Conservation (phyloP, 2,329 filamentous ascomycete species). For the Fusarium decemcellulare region DNA sequence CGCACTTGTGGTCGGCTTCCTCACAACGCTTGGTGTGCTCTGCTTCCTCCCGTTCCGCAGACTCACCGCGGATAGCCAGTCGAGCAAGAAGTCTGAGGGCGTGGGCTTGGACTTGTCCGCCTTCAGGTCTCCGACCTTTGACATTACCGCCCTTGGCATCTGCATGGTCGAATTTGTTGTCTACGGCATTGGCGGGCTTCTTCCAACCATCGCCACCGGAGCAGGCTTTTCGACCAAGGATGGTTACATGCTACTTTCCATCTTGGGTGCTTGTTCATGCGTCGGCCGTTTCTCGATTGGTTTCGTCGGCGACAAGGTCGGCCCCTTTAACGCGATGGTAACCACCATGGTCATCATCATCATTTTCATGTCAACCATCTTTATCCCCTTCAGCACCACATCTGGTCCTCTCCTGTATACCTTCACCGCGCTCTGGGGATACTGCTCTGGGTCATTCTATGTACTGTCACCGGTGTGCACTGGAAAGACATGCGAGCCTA, state of each 20-base stretch:
- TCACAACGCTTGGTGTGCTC: slow-evolving; percentile 44
- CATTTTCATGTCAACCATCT: slow-evolving; percentile 55
- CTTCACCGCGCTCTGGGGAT: slow-evolving; percentile 61
- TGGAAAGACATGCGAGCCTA: slow-evolving; percentile 59
- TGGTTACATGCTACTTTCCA: slow-evolving; percentile 59
- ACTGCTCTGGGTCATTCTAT: slow-evolving; percentile 63
- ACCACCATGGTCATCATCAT: slow-evolving; percentile 48
- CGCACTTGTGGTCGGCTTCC: slow-evolving; percentile 44
- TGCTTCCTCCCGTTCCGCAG: slow-evolving; percentile 52
- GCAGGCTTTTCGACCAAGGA: slow-evolving; percentile 50
- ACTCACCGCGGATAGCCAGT: slow-evolving; percentile 9
- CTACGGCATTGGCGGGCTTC: slow-evolving; percentile 60
- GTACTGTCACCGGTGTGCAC: slow-evolving; percentile 59
- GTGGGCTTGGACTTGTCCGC: slow-evolving; percentile 52
- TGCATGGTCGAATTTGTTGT: slow-evolving; percentile 63
- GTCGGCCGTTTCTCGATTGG: slow-evolving; percentile 60
- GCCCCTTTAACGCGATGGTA: slow-evolving; percentile 57
- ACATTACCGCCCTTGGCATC: slow-evolving; percentile 55
- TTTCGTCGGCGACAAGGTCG: slow-evolving; percentile 56
- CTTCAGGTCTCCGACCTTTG: slow-evolving; percentile 55
- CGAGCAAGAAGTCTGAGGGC: neutral
- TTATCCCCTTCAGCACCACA: slow-evolving; percentile 59
- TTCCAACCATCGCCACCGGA: slow-evolving; percentile 59
- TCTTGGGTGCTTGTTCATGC: slow-evolving; percentile 58
- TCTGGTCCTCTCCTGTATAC: slow-evolving; percentile 56